Evolutionary conservation across 2,329 filamentous ascomycete species (phyloP), one percentile per base, ranked within the genome.

Genomic region (Sporothrix euskadiensis): DNA sequence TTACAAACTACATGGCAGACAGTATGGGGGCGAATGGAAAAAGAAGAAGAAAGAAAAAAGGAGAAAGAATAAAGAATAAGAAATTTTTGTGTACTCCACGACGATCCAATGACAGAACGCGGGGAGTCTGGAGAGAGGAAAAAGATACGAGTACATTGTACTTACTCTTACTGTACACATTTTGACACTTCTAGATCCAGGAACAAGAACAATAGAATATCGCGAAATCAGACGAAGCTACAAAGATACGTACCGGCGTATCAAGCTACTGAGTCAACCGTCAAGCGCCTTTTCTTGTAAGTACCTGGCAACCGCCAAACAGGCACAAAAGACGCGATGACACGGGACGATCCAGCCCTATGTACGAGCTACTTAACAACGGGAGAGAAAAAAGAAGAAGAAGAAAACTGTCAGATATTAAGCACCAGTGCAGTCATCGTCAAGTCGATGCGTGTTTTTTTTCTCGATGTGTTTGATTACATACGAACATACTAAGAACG

Each of bases 61-160:
- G n/a, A 65, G 26, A 65, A 16, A 26, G 8, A 12, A 65, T n/a
- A 52, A 19, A n/a, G 14, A 52, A 52, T 14, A 12, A 6, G 12
- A 44, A 26, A 22, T 8, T 8, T 8, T 4, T 44, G 56, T 39
- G 22, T 56, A n/a, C 35, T 44, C 59, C 35, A 26, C 59, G 59
- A 41, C 59, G n/a, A 41, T 65, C 59, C 59, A 65, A 65, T 65
- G 59, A 41, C 35, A 22, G 57, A 61, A 39, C 59, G 59, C 59
- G 59, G 32, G 59, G n/a, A 63, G 56, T 44, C 59, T 30, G 39
- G 39, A 39, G 39, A 63, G 30, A 35, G 56, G 8, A n/a, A 44
- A n/a, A 44, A n/a, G 57, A 63, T 4, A 16, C 57, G 26, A 39
- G 57, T 39, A 61, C 35, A 3, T 35, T 22, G 61, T 26, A 65